Evolutionary conservation across 176 grass and related monocot genomes (phyloP).

Genomic region (Bothriochloa decipiens): DNA sequence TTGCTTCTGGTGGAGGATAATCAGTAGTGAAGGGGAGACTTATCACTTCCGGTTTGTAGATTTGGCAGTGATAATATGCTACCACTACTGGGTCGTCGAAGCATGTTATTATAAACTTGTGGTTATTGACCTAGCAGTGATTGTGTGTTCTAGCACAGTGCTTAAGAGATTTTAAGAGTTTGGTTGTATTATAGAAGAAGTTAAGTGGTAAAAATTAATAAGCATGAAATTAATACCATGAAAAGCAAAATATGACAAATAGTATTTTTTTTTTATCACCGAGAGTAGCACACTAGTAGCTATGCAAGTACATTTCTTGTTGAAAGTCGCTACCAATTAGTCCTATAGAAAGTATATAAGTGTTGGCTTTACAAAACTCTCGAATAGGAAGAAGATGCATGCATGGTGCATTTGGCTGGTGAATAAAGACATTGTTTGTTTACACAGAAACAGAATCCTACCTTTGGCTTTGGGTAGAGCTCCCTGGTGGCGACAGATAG

Average conservation of each 20-base stretch:
- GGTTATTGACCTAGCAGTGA: too few relatives aligned
- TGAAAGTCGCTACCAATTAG: background rate
- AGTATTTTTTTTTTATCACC: background rate
- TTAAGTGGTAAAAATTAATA: background rate
- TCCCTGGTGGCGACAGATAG: background rate
- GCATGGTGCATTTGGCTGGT: background rate
- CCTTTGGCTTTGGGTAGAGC: background rate
- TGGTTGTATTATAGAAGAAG: background rate
- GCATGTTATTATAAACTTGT: too few relatives aligned
- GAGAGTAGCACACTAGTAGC: background rate
- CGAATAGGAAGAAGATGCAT: background rate
- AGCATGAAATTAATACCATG: background rate
- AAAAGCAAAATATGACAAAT: background rate
- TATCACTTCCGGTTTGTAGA: too few relatives aligned
- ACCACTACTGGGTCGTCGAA: too few relatives aligned
- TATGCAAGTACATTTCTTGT: background rate
- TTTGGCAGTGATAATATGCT: too few relatives aligned
- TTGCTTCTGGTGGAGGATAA: too few relatives aligned
- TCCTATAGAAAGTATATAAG: background rate
- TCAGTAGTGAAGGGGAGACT: too few relatives aligned
- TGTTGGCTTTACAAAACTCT: background rate
- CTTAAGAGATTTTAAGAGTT: background rate
- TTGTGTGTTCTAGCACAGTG: too few relatives aligned
- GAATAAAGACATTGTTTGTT: background rate
- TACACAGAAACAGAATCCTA: background rate